Evolutionary conservation across 306 rosid species (phyloP).

Genomic region (Senna tora): DNA sequence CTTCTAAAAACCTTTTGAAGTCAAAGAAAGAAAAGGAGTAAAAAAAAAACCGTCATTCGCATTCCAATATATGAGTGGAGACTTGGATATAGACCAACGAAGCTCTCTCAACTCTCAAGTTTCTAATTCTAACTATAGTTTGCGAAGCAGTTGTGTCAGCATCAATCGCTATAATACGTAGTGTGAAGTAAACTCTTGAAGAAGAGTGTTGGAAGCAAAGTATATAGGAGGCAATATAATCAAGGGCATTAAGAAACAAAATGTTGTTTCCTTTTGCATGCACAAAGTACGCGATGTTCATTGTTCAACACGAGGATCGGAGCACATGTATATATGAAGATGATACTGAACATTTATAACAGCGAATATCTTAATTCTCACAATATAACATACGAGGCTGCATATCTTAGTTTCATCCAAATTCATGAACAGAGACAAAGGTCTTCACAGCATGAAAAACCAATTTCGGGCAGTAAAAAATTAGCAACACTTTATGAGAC

Average conservation of each 20-base stretch:
- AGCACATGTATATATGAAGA: too few relatives aligned
- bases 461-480: too few relatives aligned
- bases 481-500: too few relatives aligned
- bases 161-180: constrained; percentile 15
- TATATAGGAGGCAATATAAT: background rate
- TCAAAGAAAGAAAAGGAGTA: constrained; percentile 32
- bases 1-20: constrained; percentile 35
- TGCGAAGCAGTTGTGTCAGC: constrained; percentile 28
- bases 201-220: background rate
- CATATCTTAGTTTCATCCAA: background rate
- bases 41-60: too few relatives aligned
- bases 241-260: background rate
- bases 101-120: constrained; percentile 18
- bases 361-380: too few relatives aligned
- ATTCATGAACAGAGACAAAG: background rate
- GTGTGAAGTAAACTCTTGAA: constrained; percentile 23
- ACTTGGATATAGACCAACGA: constrained; percentile 31
- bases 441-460: background rate
- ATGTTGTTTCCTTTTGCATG: constrained; percentile 35
- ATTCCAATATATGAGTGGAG: too few relatives aligned
- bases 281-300: constrained; percentile 27
- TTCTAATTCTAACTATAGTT: background rate
- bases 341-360: background rate
- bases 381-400: too few relatives aligned
- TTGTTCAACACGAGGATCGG: too few relatives aligned